These are phyloP conservation scores for Endocalyx cinctus DNA, from an alignment of 2,329 filamentous ascomycete genomes.

Conservation along the genomic window DNA sequence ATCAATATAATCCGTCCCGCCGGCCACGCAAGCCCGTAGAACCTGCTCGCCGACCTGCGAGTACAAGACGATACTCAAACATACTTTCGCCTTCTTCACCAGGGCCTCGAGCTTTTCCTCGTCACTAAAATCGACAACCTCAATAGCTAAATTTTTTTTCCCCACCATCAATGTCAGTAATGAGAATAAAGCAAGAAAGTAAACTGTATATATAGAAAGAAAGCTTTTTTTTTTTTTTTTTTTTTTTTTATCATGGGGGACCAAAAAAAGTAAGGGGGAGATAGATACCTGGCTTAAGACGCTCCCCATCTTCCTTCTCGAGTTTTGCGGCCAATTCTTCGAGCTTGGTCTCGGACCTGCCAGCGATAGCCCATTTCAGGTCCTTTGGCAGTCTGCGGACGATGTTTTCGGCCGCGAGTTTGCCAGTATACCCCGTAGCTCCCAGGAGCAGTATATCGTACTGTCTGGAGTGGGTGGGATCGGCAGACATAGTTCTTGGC, in stretches of 20 bases:
- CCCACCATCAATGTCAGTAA: neutral
- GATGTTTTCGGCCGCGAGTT: conserved; percentile 9
- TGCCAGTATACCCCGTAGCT: conserved; percentile 13
- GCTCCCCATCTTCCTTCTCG: conserved; percentile 2
- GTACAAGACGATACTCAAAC: neutral
- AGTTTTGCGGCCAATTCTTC: conserved; percentile 8
- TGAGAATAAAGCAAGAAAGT: neutral
- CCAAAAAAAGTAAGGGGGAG: too few species aligned
- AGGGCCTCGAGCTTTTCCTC: neutral
- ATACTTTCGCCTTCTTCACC: neutral
- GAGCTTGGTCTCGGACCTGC: conserved; percentile 9
- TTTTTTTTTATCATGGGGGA: too few species aligned
- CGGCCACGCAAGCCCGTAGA: neutral
- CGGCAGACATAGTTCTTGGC: too few species aligned
- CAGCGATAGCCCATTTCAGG: conserved; percentile 11
- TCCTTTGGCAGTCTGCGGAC: conserved; percentile 5
- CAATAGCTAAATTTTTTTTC: neutral
- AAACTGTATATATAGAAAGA: neutral
- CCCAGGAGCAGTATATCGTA: conserved; percentile 12
- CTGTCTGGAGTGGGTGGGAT: conserved; percentile 1
- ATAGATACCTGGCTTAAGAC: neutral
- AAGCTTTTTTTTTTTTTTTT: too few species aligned
- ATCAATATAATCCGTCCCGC: neutral
- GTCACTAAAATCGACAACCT: neutral
- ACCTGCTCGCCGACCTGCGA: neutral